Conservation (phyloP, 2,329 filamentous ascomycete species). For the Aureobasidium lini region DNA sequence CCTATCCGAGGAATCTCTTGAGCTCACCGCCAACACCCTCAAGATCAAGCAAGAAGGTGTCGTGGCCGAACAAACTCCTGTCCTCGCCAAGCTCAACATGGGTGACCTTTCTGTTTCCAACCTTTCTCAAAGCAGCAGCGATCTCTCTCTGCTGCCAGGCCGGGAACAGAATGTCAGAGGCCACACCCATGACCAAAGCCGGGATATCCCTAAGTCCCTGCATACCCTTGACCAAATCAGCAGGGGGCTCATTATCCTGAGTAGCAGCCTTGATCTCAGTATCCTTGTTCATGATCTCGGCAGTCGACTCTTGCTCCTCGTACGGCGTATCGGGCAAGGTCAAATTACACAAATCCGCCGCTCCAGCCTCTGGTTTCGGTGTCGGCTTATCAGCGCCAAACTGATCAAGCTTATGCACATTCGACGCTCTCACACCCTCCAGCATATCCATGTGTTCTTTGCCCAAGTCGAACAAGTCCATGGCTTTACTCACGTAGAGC, state of each 20-base stretch:
- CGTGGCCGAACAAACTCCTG: slow-evolving; percentile 89
- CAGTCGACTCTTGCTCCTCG: slow-evolving; percentile 62
- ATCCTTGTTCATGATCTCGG: slow-evolving; percentile 28
- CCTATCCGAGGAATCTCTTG: slow-evolving; percentile 64
- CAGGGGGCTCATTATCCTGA: slow-evolving; percentile 49
- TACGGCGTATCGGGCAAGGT: slow-evolving; percentile 80
- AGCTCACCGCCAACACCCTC: slow-evolving; percentile 85
- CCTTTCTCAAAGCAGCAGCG: slow-evolving; percentile 68
- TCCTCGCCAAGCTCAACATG: slow-evolving; percentile 92
- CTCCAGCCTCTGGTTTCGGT: slow-evolving; percentile 18
- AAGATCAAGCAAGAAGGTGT: slow-evolving; percentile 89
- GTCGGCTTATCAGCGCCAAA: slow-evolving; percentile 28
- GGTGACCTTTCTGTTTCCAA: slow-evolving; percentile 72
- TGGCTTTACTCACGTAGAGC: slow-evolving; percentile 94
- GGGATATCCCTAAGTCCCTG: slow-evolving; percentile 65
- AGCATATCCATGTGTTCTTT: slow-evolving; percentile 59
- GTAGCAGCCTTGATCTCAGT: slow-evolving; percentile 22
- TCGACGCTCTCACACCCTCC: slow-evolving; percentile 53
- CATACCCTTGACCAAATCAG: slow-evolving; percentile 73
- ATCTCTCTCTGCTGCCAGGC: slow-evolving; percentile 97
- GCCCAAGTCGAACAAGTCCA: slow-evolving; percentile 95
- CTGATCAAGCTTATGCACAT: slow-evolving; percentile 50
- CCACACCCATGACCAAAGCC: slow-evolving; percentile 84
- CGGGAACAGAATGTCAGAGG: slow-evolving; percentile 92
- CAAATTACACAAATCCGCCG: slow-evolving; percentile 59